A percentile compares a stretch with the other conserved stretches of the same genome.
Evolutionary conservation across 352 stramenopile species (phyloP).

Genomic region (Pythium rishiriense): DNA sequence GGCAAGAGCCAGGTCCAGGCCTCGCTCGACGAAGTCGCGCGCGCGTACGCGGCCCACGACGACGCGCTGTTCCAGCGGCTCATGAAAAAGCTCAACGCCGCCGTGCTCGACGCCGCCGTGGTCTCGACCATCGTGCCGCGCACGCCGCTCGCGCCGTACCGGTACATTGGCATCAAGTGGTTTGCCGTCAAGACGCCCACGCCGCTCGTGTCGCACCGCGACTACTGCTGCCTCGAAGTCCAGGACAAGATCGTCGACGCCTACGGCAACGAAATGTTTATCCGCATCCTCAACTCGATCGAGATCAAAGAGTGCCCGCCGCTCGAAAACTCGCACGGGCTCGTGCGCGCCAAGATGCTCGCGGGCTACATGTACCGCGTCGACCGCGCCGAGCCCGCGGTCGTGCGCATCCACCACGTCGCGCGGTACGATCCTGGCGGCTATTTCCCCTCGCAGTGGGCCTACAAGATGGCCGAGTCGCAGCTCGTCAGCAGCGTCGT

Average conservation of each 20-base stretch:
- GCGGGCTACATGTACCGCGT: slow-evolving; percentile 78
- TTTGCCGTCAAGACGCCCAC: slow-evolving; percentile 83
- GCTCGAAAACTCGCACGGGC: slow-evolving; percentile 82
- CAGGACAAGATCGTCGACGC: slow-evolving; percentile 85
- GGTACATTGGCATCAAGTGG: slow-evolving; percentile 90
- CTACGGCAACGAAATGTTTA: slow-evolving; percentile 84
- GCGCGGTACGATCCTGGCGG: slow-evolving; percentile 66
- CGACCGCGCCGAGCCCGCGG: slow-evolving; percentile 63
- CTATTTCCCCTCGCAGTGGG: slow-evolving; percentile 81
- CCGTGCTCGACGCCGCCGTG: slow-evolving; percentile 77
- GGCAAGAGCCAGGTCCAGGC: slow-evolving; percentile 67
- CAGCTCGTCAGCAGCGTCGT: slow-evolving; percentile 77
- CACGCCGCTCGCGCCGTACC: slow-evolving; percentile 64
- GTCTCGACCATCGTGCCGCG: slow-evolving; percentile 77
- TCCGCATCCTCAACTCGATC: slow-evolving; percentile 81
- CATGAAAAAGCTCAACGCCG: slow-evolving; percentile 79
- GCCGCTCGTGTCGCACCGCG: slow-evolving; percentile 76
- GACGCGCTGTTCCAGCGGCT: slow-evolving; percentile 73
- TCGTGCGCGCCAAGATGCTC: slow-evolving; percentile 83
- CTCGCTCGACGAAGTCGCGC: slow-evolving; percentile 72
- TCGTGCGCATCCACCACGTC: slow-evolving; percentile 83
- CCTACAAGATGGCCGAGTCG: slow-evolving; percentile 82
- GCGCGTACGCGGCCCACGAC: slow-evolving; percentile 78
- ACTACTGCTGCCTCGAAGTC: slow-evolving; percentile 87
- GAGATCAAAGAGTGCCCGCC: slow-evolving; percentile 80